These are phyloP conservation scores for Sporothrix pallida DNA, from an alignment of 2,329 filamentous ascomycete genomes.

Conservation along the genomic window DNA sequence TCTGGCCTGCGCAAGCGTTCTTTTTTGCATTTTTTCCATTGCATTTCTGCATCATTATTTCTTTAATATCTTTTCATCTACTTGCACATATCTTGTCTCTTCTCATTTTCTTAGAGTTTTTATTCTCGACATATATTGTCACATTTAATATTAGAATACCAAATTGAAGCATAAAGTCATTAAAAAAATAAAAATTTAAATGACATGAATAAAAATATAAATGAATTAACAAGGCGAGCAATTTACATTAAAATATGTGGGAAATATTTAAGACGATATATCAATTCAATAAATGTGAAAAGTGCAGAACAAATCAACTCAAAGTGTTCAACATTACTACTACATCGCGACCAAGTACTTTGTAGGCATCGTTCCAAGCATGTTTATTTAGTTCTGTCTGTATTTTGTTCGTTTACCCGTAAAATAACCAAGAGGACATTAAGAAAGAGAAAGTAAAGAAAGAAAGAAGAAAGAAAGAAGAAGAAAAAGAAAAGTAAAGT, in stretches of 20 bases:
- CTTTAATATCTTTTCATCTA: not conserved
- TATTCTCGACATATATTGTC: not conserved
- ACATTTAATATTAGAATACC: not conserved
- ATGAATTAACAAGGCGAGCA: not conserved
- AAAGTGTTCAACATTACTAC: too few species aligned
- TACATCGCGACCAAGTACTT: not conserved
- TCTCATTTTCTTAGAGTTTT: not conserved
- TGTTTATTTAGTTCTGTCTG: conserved; percentile 12
- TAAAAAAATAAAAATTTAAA: not conserved
- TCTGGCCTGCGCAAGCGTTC: conserved; percentile 6
- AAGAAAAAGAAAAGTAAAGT: not conserved
- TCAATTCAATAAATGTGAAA: too few species aligned
- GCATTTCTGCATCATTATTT: not conserved
- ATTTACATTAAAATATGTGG: too few species aligned
- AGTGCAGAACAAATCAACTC: too few species aligned
- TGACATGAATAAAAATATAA: not conserved
- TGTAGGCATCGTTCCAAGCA: not conserved
- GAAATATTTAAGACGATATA: too few species aligned
- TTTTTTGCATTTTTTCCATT: conserved; percentile 8
- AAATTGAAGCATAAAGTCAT: not conserved
- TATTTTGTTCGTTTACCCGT: conserved; percentile 17
- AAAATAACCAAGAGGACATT: conserved; percentile 20
- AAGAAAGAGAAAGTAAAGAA: not conserved
- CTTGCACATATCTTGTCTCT: not conserved
- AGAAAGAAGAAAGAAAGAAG: not conserved